These are phyloP conservation scores for Thielaviopsis musarum DNA, from an alignment of 2,329 filamentous ascomycete species.

Conservation along the genomic window DNA sequence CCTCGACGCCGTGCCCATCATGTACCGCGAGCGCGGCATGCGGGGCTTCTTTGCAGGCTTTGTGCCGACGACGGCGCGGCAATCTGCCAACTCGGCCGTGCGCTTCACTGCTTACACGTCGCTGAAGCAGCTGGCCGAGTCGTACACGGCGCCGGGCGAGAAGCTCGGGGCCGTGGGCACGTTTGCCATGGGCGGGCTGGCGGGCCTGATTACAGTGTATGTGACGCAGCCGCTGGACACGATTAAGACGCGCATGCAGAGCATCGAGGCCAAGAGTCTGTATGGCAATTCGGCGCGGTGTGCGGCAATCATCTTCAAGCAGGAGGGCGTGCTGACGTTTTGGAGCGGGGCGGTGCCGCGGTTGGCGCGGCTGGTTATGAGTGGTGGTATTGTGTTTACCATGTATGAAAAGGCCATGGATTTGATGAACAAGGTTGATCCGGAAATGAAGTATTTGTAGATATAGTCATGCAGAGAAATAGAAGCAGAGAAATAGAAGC, in stretches of 20 bases:
- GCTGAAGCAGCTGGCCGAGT: slow-evolving; percentile 77
- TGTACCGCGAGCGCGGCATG: slow-evolving; percentile 72
- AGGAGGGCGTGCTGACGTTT: slow-evolving; percentile 78
- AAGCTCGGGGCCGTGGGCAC: slow-evolving; percentile 79
- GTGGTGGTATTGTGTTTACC: slow-evolving; percentile 93
- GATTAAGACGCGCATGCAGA: slow-evolving; percentile 96
- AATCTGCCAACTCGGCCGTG: slow-evolving; percentile 85
- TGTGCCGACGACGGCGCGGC: slow-evolving; percentile 81
- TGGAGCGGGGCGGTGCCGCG: slow-evolving; percentile 89
- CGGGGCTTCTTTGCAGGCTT: slow-evolving; percentile 95
- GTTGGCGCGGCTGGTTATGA: slow-evolving; percentile 69
- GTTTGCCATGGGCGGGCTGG: slow-evolving; percentile 77
- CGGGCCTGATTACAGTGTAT: slow-evolving; percentile 80
- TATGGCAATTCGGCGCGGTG: slow-evolving; percentile 86
- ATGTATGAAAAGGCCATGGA: slow-evolving; percentile 99
- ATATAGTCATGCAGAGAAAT: not conserved
- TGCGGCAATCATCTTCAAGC: slow-evolving; percentile 64
- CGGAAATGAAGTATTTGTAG: slow-evolving; percentile 66
- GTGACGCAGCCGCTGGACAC: slow-evolving; percentile 68
- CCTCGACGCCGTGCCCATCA: slow-evolving; percentile 74
- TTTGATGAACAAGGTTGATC: slow-evolving; percentile 61
- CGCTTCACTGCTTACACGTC: slow-evolving; percentile 84
- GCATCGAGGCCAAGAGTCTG: slow-evolving; percentile 59
- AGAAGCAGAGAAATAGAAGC: not conserved
- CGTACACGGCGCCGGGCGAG: slow-evolving; percentile 84